Base-by-base conservation (phyloP, 2,329 filamentous ascomycete species). In the Clarireedia monteithiana region DNA sequence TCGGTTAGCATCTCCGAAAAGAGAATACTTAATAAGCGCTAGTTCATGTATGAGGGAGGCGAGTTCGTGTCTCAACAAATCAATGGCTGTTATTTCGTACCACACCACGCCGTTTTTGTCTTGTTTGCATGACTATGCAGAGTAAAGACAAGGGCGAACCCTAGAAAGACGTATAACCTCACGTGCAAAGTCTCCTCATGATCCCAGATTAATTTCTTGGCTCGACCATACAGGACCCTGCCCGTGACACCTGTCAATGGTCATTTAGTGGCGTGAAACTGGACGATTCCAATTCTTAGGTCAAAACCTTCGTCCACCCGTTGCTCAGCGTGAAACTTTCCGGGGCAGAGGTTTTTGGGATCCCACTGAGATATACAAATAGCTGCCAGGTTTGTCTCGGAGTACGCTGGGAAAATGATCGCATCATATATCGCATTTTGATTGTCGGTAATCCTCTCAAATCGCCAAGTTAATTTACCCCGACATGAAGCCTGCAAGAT, bases 1-100 rank as follows among this genome's bases (percentile, higher is more conserved):
- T 44, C 53, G 53, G 53, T 55, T 55, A 45, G 24, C 14, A 51
- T 50, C 53, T 55, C 53, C 53, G 53, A 23, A 15, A 15, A 40
- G 20, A 47, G 39, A 38, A 30, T 39, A 44, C 49, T 56, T 48
- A 26, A 52, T 56, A 52, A 53, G 48, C 48, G 38, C 48, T 53
- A 52, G 30, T 36, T 23, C 15, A 17, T 47, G 24, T 47, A 50
- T 56, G 36, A 48, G 42, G 30, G 54, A 14, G 40, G 54, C 49
- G 38, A 24, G 17, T 30, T 42, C 20, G 7, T 30, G 23, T 23
- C 27, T 7, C 39, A 54, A n/a, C 52, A 44, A 54, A 54, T 54
- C 30, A 48, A 51, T 10, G 5, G 9, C 38, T 48, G 26, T 4
- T 34, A 9, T 42, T 39, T 44, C 15, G n/a, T 27, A 17, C 23